A percentile compares a stretch with the other conserved stretches of the same genome.
These are phyloP conservation scores for Phoenix roebelenii DNA, from an alignment of 176 grass and related monocot species.

Conservation along the genomic window DNA sequence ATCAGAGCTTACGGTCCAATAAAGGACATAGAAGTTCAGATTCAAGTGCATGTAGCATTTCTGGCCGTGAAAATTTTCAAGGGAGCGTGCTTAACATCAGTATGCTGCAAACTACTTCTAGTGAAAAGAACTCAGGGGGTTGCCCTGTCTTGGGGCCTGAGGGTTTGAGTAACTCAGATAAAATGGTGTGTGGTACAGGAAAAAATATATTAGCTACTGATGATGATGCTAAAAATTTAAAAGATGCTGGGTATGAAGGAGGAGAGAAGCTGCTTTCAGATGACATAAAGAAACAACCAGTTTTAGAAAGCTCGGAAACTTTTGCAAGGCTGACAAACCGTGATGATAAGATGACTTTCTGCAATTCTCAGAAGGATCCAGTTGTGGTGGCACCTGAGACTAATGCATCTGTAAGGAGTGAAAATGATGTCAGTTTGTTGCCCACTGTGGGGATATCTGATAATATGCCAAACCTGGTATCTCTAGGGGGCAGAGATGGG, in stretches of 20 bases:
- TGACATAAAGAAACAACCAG: constrained; percentile 20
- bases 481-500: not conserved
- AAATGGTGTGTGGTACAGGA: constrained; percentile 11
- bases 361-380: constrained; percentile 40
- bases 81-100: constrained; percentile 12
- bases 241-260: not conserved
- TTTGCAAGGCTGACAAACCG: constrained; percentile 26
- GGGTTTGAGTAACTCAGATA: too few relatives aligned
- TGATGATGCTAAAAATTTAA: constrained; percentile 18
- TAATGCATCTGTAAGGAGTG: constrained; percentile 27
- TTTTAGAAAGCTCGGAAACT: constrained; percentile 25
- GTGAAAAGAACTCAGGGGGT: not conserved
- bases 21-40: constrained; percentile 11
- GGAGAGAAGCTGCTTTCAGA: constrained; percentile 11
- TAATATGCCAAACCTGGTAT: not conserved
- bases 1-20: not conserved
- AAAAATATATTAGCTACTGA: constrained; percentile 21
- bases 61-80: constrained; percentile 19
- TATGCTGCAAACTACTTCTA: not conserved
- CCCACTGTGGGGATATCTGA: not conserved
- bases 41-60: constrained; percentile 21
- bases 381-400: constrained; percentile 22
- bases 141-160: too few relatives aligned
- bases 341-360: constrained; percentile 30
- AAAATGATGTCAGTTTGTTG: constrained; percentile 28